phyloP scores from a whole-genome alignment of 2,329 filamentous ascomycete species.

The Massarina eburnea region DNA sequence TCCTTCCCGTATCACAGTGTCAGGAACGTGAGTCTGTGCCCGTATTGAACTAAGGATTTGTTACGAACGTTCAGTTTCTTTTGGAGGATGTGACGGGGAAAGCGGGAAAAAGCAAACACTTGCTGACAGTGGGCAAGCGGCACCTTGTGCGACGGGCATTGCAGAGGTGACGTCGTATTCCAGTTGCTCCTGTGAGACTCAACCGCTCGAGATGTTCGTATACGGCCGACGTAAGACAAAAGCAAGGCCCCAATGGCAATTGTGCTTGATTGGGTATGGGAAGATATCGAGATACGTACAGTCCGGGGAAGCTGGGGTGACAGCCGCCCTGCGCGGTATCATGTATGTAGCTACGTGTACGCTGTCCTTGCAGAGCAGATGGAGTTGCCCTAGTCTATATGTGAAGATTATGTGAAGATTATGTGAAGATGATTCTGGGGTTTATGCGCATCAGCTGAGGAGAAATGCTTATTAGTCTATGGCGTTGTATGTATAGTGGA shows the following conservation, averaged over 20 bases:
- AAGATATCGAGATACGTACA: neutral
- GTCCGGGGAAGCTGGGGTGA: conserved; percentile 22
- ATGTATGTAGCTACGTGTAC: too few species aligned
- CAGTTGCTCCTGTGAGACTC: conserved; percentile 12
- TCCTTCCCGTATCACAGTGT: neutral
- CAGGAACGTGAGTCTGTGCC: neutral
- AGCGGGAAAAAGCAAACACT: conserved; percentile 6
- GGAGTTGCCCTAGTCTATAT: conserved; percentile 9
- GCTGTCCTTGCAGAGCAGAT: conserved; percentile 7
- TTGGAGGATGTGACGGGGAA: conserved; percentile 1
- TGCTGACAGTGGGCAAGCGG: conserved; percentile 1
- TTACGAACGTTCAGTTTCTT: neutral
- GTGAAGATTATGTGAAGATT: conserved; percentile 13
- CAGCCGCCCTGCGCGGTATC: conserved; percentile 15
- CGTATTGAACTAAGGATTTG: conserved; percentile 1
- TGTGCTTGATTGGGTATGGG: conserved; percentile 10
- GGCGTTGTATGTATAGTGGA: too few species aligned
- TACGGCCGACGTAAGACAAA: conserved; percentile 13
- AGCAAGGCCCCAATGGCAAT: conserved; percentile 18
- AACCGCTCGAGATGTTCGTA: too few species aligned
- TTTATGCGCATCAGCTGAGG: conserved; percentile 1
- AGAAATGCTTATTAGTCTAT: too few species aligned
- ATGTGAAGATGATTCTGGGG: neutral
- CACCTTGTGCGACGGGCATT: neutral
- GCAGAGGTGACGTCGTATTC: conserved; percentile 21